Base-by-base conservation (phyloP, 495 filamentous ascomycete species). In the Penicillium egyptiacum region DNA sequence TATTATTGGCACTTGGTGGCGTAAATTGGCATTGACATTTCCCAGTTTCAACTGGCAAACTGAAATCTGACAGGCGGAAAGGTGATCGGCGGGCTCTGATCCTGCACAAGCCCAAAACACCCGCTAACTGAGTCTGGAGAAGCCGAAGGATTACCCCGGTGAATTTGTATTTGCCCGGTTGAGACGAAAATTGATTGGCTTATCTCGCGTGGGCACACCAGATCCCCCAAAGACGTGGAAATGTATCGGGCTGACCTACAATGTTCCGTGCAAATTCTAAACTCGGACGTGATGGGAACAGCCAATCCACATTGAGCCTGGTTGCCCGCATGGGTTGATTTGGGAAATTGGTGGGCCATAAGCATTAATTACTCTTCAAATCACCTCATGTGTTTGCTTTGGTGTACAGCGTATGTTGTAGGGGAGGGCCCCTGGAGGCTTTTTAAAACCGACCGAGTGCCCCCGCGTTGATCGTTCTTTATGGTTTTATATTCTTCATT, bases 121-220 rank as follows among this genome's bases (percentile, higher is more conserved):
- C 50, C 20, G 7, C 63, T 65, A 65, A 65, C 63, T 52, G 25
- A 48, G 48, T 49, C 41, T 65, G 60, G 63, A 41, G 63, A 65
- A 63, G 44, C 63, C 63, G 52, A 46, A 41, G 19, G 35, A 12
- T 40, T 33, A 10, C 30, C 5, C 28, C 11, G 11, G 14, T 14
- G 30, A 14, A 12, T 33, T 33, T 33, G 11, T 14, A 33, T 33
- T 50, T 31, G 20, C 53, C 39, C 45, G 25, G 48, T 6, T 42
- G 39, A 40, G 4, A 40, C n/a, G 9, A 4, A 5, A 10, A 25
- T 22, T 53, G 22, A 37, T 50, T 35, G 19, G 19, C 19, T 12
- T 35, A n/a, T 5, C 22, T 53, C 23, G 50, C 23, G 39, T 53
- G 50, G 50, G 30, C 11, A 31, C 30, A 1, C 9, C 30, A 31